Conservation (phyloP, 2,329 filamentous ascomycete genomes). For the Ceratocystis ficicola region DNA sequence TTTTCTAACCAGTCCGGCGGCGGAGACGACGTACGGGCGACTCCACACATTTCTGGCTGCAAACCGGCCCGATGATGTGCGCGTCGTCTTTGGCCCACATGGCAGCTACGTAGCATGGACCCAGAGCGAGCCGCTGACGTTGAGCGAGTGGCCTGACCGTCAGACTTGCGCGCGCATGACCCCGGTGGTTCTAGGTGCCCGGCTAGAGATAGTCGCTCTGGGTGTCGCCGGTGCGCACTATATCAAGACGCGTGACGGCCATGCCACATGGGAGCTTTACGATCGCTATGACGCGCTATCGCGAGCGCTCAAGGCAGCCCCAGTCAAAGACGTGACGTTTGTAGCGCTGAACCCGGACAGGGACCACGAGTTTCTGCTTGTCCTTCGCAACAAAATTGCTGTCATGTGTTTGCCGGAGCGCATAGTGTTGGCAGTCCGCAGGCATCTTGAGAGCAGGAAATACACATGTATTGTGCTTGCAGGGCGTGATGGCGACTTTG, state of each 20-base stretch:
- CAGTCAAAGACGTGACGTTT: slow-evolving; percentile 16
- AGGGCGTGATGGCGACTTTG: slow-evolving; percentile 18
- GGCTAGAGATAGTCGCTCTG: slow-evolving; percentile 17
- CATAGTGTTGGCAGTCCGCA: slow-evolving; percentile 16
- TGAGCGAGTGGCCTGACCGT: slow-evolving; percentile 16
- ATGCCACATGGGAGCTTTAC: slow-evolving; percentile 15
- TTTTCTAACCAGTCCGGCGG: slow-evolving; percentile 13
- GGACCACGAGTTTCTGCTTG: slow-evolving; percentile 17
- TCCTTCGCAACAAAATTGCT: slow-evolving; percentile 16
- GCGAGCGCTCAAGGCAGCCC: slow-evolving; percentile 15
- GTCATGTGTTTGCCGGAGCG: slow-evolving; percentile 19
- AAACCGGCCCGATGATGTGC: slow-evolving; percentile 19
- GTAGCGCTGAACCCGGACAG: slow-evolving; percentile 21
- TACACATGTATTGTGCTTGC: slow-evolving; percentile 16
- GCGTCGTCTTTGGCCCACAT: slow-evolving; percentile 17
- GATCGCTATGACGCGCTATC: slow-evolving; percentile 18
- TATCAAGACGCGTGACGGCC: slow-evolving; percentile 19
- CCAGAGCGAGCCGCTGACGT: slow-evolving; percentile 14
- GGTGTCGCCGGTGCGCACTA: slow-evolving; percentile 17
- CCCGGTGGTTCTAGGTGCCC: slow-evolving; percentile 16
- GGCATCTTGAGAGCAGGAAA: slow-evolving; percentile 13
- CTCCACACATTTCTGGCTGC: slow-evolving; percentile 14
- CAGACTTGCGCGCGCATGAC: slow-evolving; percentile 16
- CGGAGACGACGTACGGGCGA: slow-evolving; percentile 5
- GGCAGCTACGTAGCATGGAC: slow-evolving; percentile 19